Conservation (phyloP, 192 early-diverging fungal genomes). For the Podila minutissima region DNA sequence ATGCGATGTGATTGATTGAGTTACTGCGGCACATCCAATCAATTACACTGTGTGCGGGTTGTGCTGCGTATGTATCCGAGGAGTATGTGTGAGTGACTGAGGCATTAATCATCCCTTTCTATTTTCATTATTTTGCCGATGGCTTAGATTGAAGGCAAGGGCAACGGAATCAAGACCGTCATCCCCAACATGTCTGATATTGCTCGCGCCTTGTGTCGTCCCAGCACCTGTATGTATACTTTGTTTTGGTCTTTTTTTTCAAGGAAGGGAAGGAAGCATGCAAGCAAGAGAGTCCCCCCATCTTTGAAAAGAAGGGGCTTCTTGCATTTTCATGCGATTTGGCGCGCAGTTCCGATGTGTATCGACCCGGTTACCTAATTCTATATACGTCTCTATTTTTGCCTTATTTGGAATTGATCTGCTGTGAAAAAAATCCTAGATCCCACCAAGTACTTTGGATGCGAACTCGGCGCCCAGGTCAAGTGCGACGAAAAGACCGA, state of each 20-base stretch:
- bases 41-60: too few species aligned
- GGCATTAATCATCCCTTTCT: not conserved
- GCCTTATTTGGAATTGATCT: not conserved
- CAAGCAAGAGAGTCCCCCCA: too few species aligned
- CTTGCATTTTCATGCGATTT: too few species aligned
- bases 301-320: too few species aligned
- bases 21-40: too few species aligned
- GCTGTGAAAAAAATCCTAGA: conserved; percentile 41
- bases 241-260: conserved; percentile 7
- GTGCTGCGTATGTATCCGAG: not conserved
- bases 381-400: conserved; percentile 1
- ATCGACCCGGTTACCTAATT: too few species aligned
- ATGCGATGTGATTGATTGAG: too few species aligned
- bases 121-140: not conserved
- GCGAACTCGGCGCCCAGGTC: conserved; percentile 94
- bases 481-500: conserved; percentile 91
- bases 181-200: conserved; percentile 97
- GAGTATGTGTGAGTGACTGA: not conserved
- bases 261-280: too few species aligned
- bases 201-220: conserved; percentile 87
- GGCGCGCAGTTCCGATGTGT: too few species aligned
- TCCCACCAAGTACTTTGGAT: conserved; percentile 93
- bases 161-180: conserved; percentile 99
- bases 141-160: conserved; percentile 93
- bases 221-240: conserved; percentile 74